Percentiles rank a stretch among this genome's conserved stretches.
Evolutionary conservation across 164 flowering plant species (phyloP).

Genomic region (Vitis amurensis): DNA sequence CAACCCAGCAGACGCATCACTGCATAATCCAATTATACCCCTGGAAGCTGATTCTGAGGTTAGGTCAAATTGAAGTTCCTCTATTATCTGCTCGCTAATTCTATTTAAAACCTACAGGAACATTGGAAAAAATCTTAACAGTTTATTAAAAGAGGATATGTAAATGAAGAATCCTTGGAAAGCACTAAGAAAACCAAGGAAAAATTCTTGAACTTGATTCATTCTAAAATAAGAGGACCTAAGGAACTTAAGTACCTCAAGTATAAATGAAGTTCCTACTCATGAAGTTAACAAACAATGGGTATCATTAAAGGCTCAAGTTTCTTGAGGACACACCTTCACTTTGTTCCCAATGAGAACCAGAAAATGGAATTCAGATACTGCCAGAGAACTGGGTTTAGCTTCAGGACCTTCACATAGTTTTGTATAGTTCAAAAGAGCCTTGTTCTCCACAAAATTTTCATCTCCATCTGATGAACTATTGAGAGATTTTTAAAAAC

Average conservation of each 20-base stretch:
- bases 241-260: neutral
- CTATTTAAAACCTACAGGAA: conserved; percentile 79
- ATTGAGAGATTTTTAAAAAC: conserved; percentile 13
- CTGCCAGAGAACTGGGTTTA: conserved; percentile 87
- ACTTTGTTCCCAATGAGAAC: conserved; percentile 91
- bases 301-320: neutral
- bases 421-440: conserved; percentile 79
- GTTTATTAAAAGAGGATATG: neutral
- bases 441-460: conserved; percentile 99
- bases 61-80: conserved; percentile 92
- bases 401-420: conserved; percentile 68
- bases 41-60: conserved; percentile 71
- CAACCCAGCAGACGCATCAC: conserved; percentile 98
- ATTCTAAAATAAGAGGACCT: neutral
- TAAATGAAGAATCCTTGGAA: neutral
- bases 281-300: neutral
- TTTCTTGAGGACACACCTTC: conserved; percentile 56
- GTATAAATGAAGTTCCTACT: neutral
- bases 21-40: conserved; percentile 90
- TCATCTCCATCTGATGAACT: conserved; percentile 91
- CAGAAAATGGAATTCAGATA: conserved; percentile 92
- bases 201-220: no score
- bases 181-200: neutral
- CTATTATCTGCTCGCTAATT: conserved; percentile 86
- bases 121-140: neutral